These are phyloP conservation scores for Pichia scutulata DNA, from an alignment of 805 yeast genomes.

Conservation along the genomic window DNA sequence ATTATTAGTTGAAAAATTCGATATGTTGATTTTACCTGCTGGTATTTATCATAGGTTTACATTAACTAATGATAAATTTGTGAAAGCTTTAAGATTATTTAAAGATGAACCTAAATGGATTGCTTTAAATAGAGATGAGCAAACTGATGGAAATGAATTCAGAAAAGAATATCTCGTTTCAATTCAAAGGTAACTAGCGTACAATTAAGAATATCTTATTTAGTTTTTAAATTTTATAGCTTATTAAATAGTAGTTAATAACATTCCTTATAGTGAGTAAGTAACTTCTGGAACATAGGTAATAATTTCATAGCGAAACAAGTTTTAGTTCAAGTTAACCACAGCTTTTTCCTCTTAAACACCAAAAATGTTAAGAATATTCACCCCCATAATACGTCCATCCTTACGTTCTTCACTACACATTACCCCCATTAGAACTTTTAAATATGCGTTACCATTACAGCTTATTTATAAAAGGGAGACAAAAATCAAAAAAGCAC, in stretches of 20 bases:
- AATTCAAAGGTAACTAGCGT: constrained; percentile 11
- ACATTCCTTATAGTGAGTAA: too few species aligned
- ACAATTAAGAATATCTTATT: too few species aligned
- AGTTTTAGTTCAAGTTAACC: not conserved
- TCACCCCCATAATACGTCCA: not conserved
- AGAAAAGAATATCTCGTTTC: constrained; percentile 40
- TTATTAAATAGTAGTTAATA: too few species aligned
- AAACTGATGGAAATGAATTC: constrained; percentile 33
- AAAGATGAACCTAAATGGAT: constrained; percentile 96
- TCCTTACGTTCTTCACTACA: not conserved
- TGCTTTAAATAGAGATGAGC: constrained; percentile 52
- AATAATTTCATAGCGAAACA: not conserved
- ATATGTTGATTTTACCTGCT: constrained; percentile 72
- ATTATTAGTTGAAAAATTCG: constrained; percentile 53
- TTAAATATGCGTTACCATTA: not conserved
- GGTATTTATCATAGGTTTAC: constrained; percentile 95
- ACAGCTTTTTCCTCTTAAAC: not conserved
- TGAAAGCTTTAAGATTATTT: constrained; percentile 76
- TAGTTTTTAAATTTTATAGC: too few species aligned
- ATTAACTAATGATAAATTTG: constrained; percentile 50
- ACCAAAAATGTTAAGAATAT: not conserved
- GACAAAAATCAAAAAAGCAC: constrained; percentile 11
- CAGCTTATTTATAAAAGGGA: constrained; percentile 17
- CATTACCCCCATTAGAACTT: not conserved
- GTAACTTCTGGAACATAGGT: too few species aligned